Conservation (phyloP, 331 rosid species). For the Pyracantha coccinea region DNA sequence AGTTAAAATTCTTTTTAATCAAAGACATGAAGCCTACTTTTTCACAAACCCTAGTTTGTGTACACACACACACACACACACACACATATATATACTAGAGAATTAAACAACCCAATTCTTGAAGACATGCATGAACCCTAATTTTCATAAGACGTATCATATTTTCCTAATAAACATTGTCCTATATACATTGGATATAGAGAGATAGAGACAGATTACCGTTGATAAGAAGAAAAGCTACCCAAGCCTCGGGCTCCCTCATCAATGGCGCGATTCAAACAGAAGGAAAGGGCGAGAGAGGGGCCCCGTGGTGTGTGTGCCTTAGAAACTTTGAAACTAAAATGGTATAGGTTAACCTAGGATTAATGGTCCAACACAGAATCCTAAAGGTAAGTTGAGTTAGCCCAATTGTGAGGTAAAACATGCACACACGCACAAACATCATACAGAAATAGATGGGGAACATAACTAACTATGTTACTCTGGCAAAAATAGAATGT, state of each 20-base stretch:
- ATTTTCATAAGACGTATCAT: too few species aligned
- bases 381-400: background rate
- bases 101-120: background rate
- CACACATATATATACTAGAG: background rate
- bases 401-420: background rate
- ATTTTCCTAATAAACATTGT: background rate
- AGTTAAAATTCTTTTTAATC: background rate
- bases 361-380: background rate
- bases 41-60: background rate
- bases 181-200: background rate
- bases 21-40: background rate
- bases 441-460: background rate
- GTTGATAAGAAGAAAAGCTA: slow-evolving; percentile 1
- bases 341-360: background rate
- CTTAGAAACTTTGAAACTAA: background rate
- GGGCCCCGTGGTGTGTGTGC: background rate
- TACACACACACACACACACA: too few species aligned
- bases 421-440: background rate
- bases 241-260: background rate
- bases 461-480: background rate
- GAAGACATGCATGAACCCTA: background rate
- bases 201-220: background rate
- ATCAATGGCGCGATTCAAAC: background rate
- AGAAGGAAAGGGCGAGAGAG: background rate
- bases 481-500: background rate